Percentiles rank a stretch among this genome's conserved stretches.
phyloP scores from a whole-genome alignment of 2,329 filamentous ascomycete species.

The Tympanopsis confertula region DNA sequence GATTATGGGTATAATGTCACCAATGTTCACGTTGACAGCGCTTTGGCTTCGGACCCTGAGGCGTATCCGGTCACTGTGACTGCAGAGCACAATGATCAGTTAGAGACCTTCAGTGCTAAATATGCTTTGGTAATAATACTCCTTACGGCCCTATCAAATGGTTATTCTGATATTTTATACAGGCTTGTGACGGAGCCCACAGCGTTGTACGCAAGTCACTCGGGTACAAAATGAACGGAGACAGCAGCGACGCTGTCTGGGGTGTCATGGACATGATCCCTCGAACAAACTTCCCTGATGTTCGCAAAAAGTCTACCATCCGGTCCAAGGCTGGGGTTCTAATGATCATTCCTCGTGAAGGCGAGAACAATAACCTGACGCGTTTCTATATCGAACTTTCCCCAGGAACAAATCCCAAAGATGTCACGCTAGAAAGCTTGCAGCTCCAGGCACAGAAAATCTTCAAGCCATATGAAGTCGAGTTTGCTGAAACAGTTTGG shows the following conservation, averaged over 20 bases:
- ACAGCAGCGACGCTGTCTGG: conserved; percentile 43
- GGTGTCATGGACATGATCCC: conserved; percentile 44
- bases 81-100: conserved; percentile 24
- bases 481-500: conserved; percentile 43
- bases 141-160: neutral
- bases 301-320: conserved; percentile 42
- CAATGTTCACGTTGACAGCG: conserved; percentile 34
- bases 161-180: neutral
- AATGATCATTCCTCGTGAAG: conserved; percentile 50
- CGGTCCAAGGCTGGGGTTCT: conserved; percentile 41
- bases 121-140: conserved; percentile 32
- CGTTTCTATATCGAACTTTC: conserved; percentile 53
- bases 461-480: conserved; percentile 39
- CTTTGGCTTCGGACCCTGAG: conserved; percentile 17
- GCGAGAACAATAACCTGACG: conserved; percentile 32
- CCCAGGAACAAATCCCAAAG: conserved; percentile 30
- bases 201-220: conserved; percentile 36
- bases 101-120: conserved; percentile 30
- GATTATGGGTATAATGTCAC: conserved; percentile 42
- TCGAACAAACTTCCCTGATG: conserved; percentile 48
- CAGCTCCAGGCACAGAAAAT: conserved; percentile 38
- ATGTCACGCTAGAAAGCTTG: conserved; percentile 38
- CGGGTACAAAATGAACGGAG: conserved; percentile 45
- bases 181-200: conserved; percentile 36
- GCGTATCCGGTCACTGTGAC: conserved; percentile 31